Evolutionary conservation across 2,329 filamentous ascomycete genomes (phyloP), one percentile per base, ranked within the genome.

Genomic region (Xylaria sp.): DNA sequence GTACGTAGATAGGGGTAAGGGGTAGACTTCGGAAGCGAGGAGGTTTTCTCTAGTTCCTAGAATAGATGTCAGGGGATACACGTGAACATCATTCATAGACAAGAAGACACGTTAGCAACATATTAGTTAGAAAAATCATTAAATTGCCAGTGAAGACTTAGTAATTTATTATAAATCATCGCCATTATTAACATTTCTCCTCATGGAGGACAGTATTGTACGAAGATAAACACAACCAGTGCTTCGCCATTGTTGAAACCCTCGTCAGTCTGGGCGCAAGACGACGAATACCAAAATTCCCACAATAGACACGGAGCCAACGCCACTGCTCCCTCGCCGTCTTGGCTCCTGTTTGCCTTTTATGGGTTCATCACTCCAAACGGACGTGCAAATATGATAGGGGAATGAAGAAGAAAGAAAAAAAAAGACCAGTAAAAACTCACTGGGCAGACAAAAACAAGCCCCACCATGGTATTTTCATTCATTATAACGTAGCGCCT

Each of bases 401-500:
- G 6, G 8, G n/a, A 30, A 48, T 16, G 7, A 4, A 42, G 6
- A 39, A 30, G 47, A 37, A 47, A 16, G 16, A 16, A 16, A 16
- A 1, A 1, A 50, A 51, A 35, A 23, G 18, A 2, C 2, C 18
- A 49, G 23, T 9, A 13, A 8, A 11, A 19, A 30, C 4, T 11
- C 48, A 18, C 18, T 2, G 13, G 10, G 30, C 50, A 46, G 10
- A n/a, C 23, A 44, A 1, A n/a, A 23, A 39, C 19, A 16, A 13
- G 16, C n/a, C 16, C 52, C 50, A n/a, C 44, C 19, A 11, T 42
- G 34, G 42, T 59, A 39, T 34, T 18, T 18, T 3, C 16, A 42
- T 13, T 59, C 52, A 51, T 59, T 52, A 62, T 51, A 58, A 16
- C 42, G 18, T 5, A 10, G n/a, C 6, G 23, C 34, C 49, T 52